Conservation (phyloP, 768 basidiomycete species). For the Leccinum disarticulatum region DNA sequence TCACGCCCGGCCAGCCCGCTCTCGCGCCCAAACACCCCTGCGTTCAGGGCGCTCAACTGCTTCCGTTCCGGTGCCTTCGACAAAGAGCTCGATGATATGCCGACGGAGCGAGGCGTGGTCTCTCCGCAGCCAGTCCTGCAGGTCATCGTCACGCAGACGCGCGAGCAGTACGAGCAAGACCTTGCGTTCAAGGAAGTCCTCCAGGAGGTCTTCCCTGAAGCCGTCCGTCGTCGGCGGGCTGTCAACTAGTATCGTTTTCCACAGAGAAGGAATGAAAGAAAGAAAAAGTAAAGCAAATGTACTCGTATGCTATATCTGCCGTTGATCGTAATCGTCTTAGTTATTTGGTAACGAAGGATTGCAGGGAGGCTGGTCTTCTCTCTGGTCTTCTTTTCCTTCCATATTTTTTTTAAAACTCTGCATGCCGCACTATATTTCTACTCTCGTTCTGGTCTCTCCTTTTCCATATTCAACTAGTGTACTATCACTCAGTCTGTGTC, state of each 20-base stretch:
- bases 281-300: constrained; percentile 1
- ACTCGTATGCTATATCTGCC: neutral
- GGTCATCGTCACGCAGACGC: constrained; percentile 36
- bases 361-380: constrained; percentile 18
- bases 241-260: neutral
- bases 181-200: constrained; percentile 32
- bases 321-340: constrained; percentile 16
- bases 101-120: constrained; percentile 18
- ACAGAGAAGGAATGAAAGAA: constrained; percentile 4
- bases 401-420: neutral
- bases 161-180: constrained; percentile 34
- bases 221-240: constrained; percentile 19
- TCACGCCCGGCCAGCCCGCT: constrained; percentile 27
- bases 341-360: constrained; percentile 23
- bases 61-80: constrained; percentile 35
- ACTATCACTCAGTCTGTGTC: neutral
- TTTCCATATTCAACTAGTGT: neutral
- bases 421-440: neutral
- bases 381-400: constrained; percentile 6
- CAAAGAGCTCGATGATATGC: constrained; percentile 29
- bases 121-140: constrained; percentile 27
- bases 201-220: constrained; percentile 29
- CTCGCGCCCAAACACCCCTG: constrained; percentile 23
- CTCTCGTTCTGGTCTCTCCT: neutral
- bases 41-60: constrained; percentile 34